Evolutionary conservation across 2,329 filamentous ascomycete genomes (phyloP).

Genomic region (Fusarium pininemorale): DNA sequence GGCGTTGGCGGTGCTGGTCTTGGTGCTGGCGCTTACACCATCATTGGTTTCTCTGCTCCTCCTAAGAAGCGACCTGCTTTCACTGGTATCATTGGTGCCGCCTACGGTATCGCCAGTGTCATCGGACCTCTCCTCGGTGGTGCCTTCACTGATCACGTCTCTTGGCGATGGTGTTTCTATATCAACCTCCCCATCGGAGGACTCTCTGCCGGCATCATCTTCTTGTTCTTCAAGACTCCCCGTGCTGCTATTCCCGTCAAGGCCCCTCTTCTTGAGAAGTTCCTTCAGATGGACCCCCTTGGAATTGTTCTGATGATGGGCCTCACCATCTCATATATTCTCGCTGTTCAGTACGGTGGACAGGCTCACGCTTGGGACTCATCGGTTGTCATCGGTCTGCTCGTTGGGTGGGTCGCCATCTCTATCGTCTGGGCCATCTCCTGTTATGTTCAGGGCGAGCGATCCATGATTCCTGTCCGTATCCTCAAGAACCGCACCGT

Average conservation of each 20-base stretch:
- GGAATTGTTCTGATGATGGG: conserved; percentile 57
- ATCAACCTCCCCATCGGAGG: conserved; percentile 52
- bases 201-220: conserved; percentile 48
- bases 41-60: conserved; percentile 56
- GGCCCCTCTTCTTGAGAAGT: conserved; percentile 53
- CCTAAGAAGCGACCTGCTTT: conserved; percentile 49
- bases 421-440: conserved; percentile 47
- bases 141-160: conserved; percentile 50
- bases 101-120: conserved; percentile 50
- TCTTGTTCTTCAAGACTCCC: conserved; percentile 55
- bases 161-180: conserved; percentile 54
- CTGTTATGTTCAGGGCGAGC: conserved; percentile 56
- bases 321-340: conserved; percentile 53
- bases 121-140: conserved; percentile 51
- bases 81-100: conserved; percentile 51
- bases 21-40: conserved; percentile 58
- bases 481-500: conserved; percentile 53
- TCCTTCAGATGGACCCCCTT: conserved; percentile 58
- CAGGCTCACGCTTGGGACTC: conserved; percentile 54
- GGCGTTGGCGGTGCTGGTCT: conserved; percentile 60
- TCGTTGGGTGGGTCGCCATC: conserved; percentile 52
- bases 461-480: conserved; percentile 53
- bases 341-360: conserved; percentile 60
- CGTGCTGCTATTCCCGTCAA: conserved; percentile 49
- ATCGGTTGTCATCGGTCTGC: conserved; percentile 52